A percentile compares a stretch with the other conserved stretches of the same genome.
Conservation (phyloP, 495 filamentous ascomycete species). For the Penicillium mononematosum region DNA sequence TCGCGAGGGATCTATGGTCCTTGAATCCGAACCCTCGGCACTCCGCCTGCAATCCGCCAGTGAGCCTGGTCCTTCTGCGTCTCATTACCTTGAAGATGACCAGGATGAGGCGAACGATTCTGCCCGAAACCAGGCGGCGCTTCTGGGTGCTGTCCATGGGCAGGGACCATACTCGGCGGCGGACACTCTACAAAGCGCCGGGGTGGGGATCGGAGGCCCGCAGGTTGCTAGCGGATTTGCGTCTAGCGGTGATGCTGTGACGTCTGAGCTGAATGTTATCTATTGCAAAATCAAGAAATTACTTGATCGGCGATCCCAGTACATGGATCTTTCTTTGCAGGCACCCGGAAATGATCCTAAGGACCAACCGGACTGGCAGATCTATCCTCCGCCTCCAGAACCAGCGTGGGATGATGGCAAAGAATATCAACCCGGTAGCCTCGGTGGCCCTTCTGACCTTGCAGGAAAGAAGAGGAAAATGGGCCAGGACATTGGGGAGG, state of each 20-base stretch:
- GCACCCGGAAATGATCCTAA: constrained; percentile 78
- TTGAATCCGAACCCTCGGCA: constrained; percentile 12
- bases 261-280: constrained; percentile 76
- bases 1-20: constrained; percentile 16
- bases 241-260: constrained; percentile 66
- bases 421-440: constrained; percentile 35
- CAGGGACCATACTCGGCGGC: constrained; percentile 42
- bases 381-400: constrained; percentile 88
- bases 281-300: constrained; percentile 85
- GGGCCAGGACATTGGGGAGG: constrained; percentile 86
- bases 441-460: constrained; percentile 22
- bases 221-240: constrained; percentile 45
- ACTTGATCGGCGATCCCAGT: constrained; percentile 81
- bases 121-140: constrained; percentile 44
- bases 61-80: constrained; percentile 6
- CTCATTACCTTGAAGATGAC: constrained; percentile 26
- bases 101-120: constrained; percentile 43
- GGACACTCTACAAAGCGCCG: constrained; percentile 52
- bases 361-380: constrained; percentile 76
- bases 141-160: constrained; percentile 49
- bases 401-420: constrained; percentile 82
- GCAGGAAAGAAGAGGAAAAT: constrained; percentile 68
- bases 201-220: constrained; percentile 50
- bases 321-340: constrained; percentile 85
- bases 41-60: constrained; percentile 14